Conservation (phyloP, 805 yeast species). For the Schwanniomyces yamadae region DNA sequence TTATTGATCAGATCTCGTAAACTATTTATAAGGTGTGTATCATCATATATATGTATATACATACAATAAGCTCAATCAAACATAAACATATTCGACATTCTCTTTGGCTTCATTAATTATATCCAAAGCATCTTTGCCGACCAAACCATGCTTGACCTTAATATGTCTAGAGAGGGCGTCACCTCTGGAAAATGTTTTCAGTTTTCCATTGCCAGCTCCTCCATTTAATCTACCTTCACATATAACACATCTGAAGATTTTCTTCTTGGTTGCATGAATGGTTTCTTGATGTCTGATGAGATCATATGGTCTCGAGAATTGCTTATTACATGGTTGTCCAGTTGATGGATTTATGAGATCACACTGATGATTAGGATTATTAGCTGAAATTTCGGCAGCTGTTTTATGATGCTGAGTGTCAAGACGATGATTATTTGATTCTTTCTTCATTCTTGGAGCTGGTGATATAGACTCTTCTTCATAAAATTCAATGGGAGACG, state of each 20-base stretch:
- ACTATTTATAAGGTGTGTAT: slow-evolving; percentile 6
- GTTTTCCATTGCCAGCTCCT: slow-evolving; percentile 51
- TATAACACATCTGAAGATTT: slow-evolving; percentile 45
- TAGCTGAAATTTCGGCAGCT: slow-evolving; percentile 32
- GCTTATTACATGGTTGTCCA: slow-evolving; percentile 65
- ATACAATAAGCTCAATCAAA: slow-evolving; percentile 7
- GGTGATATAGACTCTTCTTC: slow-evolving; percentile 3
- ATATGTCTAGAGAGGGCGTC: slow-evolving; percentile 48
- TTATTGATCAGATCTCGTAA: too few species aligned
- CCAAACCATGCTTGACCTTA: slow-evolving; percentile 81
- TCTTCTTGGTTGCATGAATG: slow-evolving; percentile 47
- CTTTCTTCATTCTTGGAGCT: not conserved
- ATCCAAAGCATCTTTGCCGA: slow-evolving; percentile 63
- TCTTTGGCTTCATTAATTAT: slow-evolving; percentile 75
- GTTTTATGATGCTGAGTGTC: slow-evolving; percentile 19
- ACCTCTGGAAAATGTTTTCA: slow-evolving; percentile 46
- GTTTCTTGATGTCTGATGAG: slow-evolving; percentile 48
- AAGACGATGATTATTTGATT: not conserved
- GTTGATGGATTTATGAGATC: slow-evolving; percentile 58
- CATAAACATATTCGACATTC: slow-evolving; percentile 60
- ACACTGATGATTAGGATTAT: slow-evolving; percentile 53
- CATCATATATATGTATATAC: slow-evolving; percentile 1
- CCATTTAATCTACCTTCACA: slow-evolving; percentile 47
- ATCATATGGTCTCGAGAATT: slow-evolving; percentile 71
- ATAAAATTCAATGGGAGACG: slow-evolving; percentile 2